Evolutionary conservation across 2,329 filamentous ascomycete species (phyloP), one percentile per base, ranked within the genome.

Genomic region (Fusarium nurragi): DNA sequence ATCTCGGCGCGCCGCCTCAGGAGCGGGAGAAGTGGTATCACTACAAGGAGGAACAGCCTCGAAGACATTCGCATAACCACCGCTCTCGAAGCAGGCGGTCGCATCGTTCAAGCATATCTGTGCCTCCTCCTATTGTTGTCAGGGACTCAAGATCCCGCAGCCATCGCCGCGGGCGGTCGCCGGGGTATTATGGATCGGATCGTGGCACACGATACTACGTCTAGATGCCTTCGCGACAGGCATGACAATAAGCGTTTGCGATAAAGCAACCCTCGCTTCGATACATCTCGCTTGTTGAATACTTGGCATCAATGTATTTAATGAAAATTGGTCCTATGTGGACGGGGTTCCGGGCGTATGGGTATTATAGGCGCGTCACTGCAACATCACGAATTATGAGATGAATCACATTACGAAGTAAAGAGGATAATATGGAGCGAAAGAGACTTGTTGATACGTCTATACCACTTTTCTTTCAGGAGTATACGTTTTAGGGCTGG

Each of bases 1-100:
- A 81, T 64, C 66, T 80, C 34, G 77, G 78, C 10, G 77, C 75
- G 2, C 77, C 77, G 10, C 75, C 75, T 0, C 68, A 70, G 6
- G 72, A 74, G 16, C 43, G 74, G 16, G 65, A 79, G 65, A 71
- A 67, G 28, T 70, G 70, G 68, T 78, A 79, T 50, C 71, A 73
- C 49, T 70, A 73, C 51, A 70, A 72, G 18, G 72, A 70, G n/a
- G 62, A 54, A 13, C 54, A 52, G 13, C 54, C 65, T 26, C 60
- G 60, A 46, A 56, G 63, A 18, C 70, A 64, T 21, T 46, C 34
- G 23, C 52, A 50, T 7, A 30, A 30, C 6, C 73, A 73, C 16
- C 71, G 67, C 19, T 69, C 67, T 3, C 65, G 62, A 19, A 72
- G 69, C 16, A 59, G 58, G 13, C 63, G 64, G 6, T 62, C 59